A percentile compares a stretch with the other conserved stretches of the same genome.
phyloP scores from a whole-genome alignment of 2,329 filamentous ascomycete species.

The Verticillium isaacii region DNA sequence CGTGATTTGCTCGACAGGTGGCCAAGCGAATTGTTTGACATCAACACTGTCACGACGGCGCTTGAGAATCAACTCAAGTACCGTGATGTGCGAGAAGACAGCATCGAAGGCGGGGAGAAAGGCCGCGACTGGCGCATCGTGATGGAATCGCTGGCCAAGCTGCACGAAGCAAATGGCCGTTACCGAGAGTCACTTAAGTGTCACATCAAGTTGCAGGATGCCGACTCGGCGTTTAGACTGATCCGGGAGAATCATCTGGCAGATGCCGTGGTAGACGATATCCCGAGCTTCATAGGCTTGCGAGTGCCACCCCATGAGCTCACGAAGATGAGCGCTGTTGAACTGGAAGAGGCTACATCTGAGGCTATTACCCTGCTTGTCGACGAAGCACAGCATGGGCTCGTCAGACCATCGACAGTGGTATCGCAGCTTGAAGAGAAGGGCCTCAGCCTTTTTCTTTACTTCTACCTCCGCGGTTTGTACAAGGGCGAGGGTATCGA shows the following conservation, averaged over 20 bases:
- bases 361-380: constrained; percentile 86
- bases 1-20: constrained; percentile 76
- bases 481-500: constrained; percentile 71
- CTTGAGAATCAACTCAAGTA: constrained; percentile 79
- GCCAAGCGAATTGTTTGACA: constrained; percentile 80
- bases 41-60: constrained; percentile 67
- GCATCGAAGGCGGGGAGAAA: constrained; percentile 65
- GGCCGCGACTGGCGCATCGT: constrained; percentile 85
- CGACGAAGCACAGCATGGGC: constrained; percentile 84
- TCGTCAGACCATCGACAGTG: constrained; percentile 73
- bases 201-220: constrained; percentile 88
- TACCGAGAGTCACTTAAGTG: constrained; percentile 80
- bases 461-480: constrained; percentile 83
- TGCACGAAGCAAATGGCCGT: constrained; percentile 78
- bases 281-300: constrained; percentile 81
- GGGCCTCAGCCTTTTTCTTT: constrained; percentile 70
- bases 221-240: constrained; percentile 79
- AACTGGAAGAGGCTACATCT: constrained; percentile 73
- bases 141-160: constrained; percentile 77
- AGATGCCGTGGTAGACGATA: constrained; percentile 83
- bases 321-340: constrained; percentile 57
- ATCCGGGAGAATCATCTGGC: constrained; percentile 88
- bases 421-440: constrained; percentile 70
- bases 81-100: constrained; percentile 70
- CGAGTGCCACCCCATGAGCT: constrained; percentile 72